Percentiles rank a stretch among this genome's conserved stretches.
Conservation (phyloP, 768 basidiomycete species). For the Mycena leptocephala region DNA sequence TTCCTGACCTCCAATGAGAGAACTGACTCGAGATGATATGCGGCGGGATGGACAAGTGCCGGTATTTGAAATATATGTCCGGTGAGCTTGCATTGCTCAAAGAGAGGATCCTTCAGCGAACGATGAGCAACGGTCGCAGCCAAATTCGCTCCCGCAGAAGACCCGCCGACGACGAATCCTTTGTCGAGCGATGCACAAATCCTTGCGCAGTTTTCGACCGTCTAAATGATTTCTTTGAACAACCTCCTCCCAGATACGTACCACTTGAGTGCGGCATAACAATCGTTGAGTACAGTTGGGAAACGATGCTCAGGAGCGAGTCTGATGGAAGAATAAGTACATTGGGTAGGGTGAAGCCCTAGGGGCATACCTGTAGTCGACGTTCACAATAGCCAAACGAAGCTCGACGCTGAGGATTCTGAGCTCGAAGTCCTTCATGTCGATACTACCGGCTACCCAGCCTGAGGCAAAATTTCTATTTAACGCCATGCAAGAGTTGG, state of each 20-base stretch:
- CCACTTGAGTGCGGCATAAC: conserved; percentile 12
- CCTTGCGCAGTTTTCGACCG: not conserved
- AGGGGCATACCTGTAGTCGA: conserved; percentile 3
- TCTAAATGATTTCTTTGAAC: not conserved
- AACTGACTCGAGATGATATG: not conserved
- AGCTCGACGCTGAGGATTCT: conserved; percentile 15
- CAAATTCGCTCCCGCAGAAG: not conserved
- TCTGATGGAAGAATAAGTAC: not conserved
- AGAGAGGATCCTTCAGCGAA: conserved; percentile 4
- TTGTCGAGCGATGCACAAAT: not conserved
- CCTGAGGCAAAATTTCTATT: not conserved
- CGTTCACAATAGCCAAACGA: not conserved
- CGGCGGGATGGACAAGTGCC: not conserved
- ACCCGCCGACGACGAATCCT: conserved; percentile 4
- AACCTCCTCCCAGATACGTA: not conserved
- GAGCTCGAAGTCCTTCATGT: conserved; percentile 8
- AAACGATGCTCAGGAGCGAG: conserved; percentile 10
- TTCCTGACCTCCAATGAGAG: not conserved
- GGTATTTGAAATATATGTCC: conserved; percentile 6
- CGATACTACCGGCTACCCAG: conserved; percentile 7
- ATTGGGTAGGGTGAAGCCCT: not conserved
- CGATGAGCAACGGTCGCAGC: conserved; percentile 3
- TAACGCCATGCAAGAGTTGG: not conserved
- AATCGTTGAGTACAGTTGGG: conserved; percentile 5
- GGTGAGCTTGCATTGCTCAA: not conserved